Evolutionary conservation across 495 filamentous ascomycete genomes (phyloP).

Genomic region (Hypomontagnella submonticulosa): DNA sequence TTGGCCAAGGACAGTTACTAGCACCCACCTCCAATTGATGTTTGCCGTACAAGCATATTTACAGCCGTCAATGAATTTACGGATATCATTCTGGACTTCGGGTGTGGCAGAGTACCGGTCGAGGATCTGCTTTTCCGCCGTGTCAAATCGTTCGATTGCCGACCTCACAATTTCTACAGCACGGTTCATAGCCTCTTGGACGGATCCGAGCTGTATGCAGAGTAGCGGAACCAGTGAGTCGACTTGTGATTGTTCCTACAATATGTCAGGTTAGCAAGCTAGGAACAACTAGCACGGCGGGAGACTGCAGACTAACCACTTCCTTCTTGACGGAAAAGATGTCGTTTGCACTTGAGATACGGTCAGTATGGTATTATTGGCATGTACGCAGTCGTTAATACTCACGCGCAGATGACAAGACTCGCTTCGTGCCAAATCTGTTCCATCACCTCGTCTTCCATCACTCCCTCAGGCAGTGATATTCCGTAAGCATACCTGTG

Average conservation of each 20-base stretch:
- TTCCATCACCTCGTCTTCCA: slow-evolving; percentile 26
- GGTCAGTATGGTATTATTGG: neutral
- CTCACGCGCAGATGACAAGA: slow-evolving; percentile 12
- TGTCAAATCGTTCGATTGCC: slow-evolving; percentile 30
- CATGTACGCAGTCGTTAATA: neutral
- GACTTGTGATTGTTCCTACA: slow-evolving; percentile 20
- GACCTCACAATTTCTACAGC: slow-evolving; percentile 25
- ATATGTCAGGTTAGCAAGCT: slow-evolving; percentile 27
- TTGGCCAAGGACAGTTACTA: neutral
- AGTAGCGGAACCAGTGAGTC: slow-evolving; percentile 32
- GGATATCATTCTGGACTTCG: slow-evolving; percentile 18
- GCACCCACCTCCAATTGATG: slow-evolving; percentile 42
- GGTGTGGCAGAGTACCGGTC: slow-evolving; percentile 23
- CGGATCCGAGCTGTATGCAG: slow-evolving; percentile 25
- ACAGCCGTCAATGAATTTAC: slow-evolving; percentile 38
- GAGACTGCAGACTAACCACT: slow-evolving; percentile 13
- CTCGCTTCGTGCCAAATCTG: slow-evolving; percentile 13
- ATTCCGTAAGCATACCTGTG: slow-evolving; percentile 26
- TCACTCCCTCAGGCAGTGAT: slow-evolving; percentile 4
- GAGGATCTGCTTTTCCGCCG: slow-evolving; percentile 23
- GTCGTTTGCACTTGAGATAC: slow-evolving; percentile 18
- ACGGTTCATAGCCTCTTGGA: slow-evolving; percentile 28
- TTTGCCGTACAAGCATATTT: slow-evolving; percentile 43
- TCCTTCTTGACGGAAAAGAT: slow-evolving; percentile 34
- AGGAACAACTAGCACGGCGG: neutral